Percentiles rank a stretch among this genome's conserved stretches.
These are phyloP conservation scores for Cystofilobasidium ferigula DNA, from an alignment of 768 basidiomycete species.

Conservation along the genomic window DNA sequence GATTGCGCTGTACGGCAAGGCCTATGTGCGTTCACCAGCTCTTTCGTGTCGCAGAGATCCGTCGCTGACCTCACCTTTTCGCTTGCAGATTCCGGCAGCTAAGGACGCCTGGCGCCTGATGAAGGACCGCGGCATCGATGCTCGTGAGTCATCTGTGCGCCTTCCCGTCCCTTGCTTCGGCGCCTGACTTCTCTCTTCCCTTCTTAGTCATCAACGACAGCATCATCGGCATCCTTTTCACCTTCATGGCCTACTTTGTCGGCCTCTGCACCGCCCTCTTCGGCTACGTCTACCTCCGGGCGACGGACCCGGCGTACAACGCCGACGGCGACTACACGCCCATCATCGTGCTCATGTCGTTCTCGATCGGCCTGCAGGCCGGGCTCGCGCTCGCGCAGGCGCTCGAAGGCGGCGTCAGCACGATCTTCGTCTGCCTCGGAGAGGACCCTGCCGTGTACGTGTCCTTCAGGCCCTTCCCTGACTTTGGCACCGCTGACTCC, in stretches of 20 bases:
- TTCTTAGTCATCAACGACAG: constrained; percentile 59
- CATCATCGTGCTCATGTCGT: constrained; percentile 64
- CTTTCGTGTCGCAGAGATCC: not conserved
- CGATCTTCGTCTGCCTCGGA: constrained; percentile 77
- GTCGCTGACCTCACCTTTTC: not conserved
- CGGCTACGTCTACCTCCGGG: constrained; percentile 63
- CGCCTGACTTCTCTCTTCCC: constrained; percentile 49
- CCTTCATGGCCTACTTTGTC: constrained; percentile 64
- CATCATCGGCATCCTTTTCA: constrained; percentile 62
- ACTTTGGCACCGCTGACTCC: too few relatives aligned
- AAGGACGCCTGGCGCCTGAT: constrained; percentile 73
- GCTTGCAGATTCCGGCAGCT: constrained; percentile 49
- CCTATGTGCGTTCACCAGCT: constrained; percentile 45
- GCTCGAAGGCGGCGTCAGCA: constrained; percentile 76
- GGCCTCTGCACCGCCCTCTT: constrained; percentile 46
- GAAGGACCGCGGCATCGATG: constrained; percentile 52
- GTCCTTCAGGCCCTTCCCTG: not conserved
- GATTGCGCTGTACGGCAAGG: constrained; percentile 75
- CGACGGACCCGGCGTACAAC: constrained; percentile 66
- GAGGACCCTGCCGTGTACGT: constrained; percentile 56
- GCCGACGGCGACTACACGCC: constrained; percentile 62
- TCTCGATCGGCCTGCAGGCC: constrained; percentile 58
- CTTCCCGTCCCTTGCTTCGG: constrained; percentile 4
- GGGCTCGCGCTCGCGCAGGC: constrained; percentile 57
- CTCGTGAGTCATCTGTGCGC: constrained; percentile 2